These are phyloP conservation scores for Colletotrichum sojae DNA, from an alignment of 2,329 filamentous ascomycete species.

Conservation along the genomic window DNA sequence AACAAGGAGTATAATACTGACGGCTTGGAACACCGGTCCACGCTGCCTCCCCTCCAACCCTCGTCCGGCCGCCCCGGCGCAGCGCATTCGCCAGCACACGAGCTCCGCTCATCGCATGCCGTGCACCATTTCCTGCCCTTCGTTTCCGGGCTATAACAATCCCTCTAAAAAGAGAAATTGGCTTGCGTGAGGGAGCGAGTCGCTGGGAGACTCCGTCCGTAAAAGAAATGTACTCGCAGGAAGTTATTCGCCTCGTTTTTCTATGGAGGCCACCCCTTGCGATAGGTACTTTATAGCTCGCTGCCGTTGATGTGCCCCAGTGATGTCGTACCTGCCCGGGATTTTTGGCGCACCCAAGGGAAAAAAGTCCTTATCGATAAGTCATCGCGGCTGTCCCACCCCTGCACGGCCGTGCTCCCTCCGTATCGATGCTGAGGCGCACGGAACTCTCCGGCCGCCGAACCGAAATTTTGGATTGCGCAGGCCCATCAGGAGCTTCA, in stretches of 20 bases:
- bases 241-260: too few species aligned
- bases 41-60: background rate
- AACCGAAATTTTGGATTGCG: slow-evolving; percentile 38
- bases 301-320: slow-evolving; percentile 8
- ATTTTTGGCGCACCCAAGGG: too few species aligned
- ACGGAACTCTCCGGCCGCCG: slow-evolving; percentile 34
- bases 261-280: too few species aligned
- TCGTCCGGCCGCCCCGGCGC: slow-evolving; percentile 26
- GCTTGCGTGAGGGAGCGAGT: background rate
- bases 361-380: slow-evolving; percentile 40
- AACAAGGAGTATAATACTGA: slow-evolving; percentile 1
- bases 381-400: background rate
- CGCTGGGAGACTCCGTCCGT: background rate
- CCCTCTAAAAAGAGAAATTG: background rate
- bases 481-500: background rate
- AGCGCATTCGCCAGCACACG: slow-evolving; percentile 42
- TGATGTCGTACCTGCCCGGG: slow-evolving; percentile 28
- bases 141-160: background rate
- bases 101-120: slow-evolving; percentile 50
- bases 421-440: background rate
- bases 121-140: slow-evolving; percentile 16
- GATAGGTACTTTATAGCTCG: background rate
- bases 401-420: too few species aligned
- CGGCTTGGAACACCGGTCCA: slow-evolving; percentile 1
- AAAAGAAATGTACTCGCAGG: background rate